phyloP scores from a whole-genome alignment of 257 asterid species.

The Solanum raphanifolium region DNA sequence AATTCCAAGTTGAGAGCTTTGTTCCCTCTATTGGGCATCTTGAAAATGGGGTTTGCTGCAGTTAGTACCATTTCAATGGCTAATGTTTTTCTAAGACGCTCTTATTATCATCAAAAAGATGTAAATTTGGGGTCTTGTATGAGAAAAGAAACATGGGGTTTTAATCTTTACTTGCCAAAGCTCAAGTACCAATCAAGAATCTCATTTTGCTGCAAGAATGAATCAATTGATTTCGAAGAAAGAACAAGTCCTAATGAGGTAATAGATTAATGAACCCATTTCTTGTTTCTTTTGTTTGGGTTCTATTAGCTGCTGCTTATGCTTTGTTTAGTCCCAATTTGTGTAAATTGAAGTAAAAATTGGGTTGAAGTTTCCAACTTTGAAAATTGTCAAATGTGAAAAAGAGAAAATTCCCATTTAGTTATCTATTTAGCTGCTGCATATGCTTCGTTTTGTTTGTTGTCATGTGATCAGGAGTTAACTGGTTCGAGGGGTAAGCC shows the following conservation, averaged over 20 bases:
- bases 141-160: background rate
- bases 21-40: background rate
- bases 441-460: background rate
- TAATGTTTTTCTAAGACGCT: background rate
- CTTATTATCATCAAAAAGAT: background rate
- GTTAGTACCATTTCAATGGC: background rate
- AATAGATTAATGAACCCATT: background rate
- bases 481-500: background rate
- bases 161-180: background rate
- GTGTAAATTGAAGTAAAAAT: background rate
- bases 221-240: background rate
- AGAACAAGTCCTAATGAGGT: conserved; percentile 14
- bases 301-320: background rate
- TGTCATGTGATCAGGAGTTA: background rate
- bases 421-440: background rate
- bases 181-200: conserved; percentile 1
- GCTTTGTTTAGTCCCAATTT: background rate
- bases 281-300: background rate
- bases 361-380: background rate
- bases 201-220: background rate
- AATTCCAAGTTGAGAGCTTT: background rate
- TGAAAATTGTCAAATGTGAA: background rate
- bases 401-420: background rate
- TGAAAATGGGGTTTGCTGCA: background rate
- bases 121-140: background rate